Evolutionary conservation across 1,284 basidiomycete species (phyloP), one percentile per base, ranked within the genome.

Genomic region (Exsudoporus floridanus): DNA sequence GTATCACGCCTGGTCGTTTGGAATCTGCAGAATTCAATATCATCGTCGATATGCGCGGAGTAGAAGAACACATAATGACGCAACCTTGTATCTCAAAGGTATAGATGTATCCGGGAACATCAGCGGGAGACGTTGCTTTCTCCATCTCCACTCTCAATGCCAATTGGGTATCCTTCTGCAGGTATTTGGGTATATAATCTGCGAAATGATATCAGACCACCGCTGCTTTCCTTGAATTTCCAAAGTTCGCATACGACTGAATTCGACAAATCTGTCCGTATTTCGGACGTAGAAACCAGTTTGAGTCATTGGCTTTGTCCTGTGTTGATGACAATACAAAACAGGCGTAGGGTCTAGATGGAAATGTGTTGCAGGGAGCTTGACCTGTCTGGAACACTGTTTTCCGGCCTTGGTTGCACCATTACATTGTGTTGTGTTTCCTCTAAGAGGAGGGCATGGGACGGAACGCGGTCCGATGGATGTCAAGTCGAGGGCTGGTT

Each of bases 61-160:
- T 27, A 18, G 33, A 37, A 41, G 10, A 30, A 19, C 14, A 30
- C 19, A 21, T 38, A 18, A 25, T 14, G 18, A 52, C 53, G 66
- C 33, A 64, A 86, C 86, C 84, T 64, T 81, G 77, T 53, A 91
- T 86, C 67, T 90, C 84, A 63, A 85, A 90, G 0, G 83, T 79
- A 57, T 92, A 92, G 46, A 92, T 90, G 60, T 88, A 90, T 0
- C 89, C 89, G 3, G 75, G 69, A 18, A 75, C 76, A 59, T 92
- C 89, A 7, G 79, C 74, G 2, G 62, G 44, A 1, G 87, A 82
- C 2, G 73, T 73, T n/a, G 78, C 64, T 55, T 83, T 86, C 63
- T 83, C 81, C 87, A 92, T 91, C 60, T 87, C 86, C 23, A 76
- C 73, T 50, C 82, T 77, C 39, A 92, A 66, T 2, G 81, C 77